phyloP scores from a whole-genome alignment of 2,329 filamentous ascomycete species.

The Fusarium marasasianum region DNA sequence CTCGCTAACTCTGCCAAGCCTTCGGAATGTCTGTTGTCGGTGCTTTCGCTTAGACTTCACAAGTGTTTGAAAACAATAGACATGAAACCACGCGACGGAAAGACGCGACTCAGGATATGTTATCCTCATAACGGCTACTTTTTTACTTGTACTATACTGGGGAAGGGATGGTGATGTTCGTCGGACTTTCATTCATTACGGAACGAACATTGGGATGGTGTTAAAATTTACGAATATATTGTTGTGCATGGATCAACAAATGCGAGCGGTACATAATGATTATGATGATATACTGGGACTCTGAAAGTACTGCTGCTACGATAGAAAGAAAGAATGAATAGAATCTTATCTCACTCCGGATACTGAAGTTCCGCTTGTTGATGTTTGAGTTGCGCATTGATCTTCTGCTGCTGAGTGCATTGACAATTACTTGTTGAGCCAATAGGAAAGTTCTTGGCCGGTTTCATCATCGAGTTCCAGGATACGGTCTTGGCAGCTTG shows the following conservation, averaged over 20 bases:
- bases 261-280: not conserved
- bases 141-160: not conserved
- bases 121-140: not conserved
- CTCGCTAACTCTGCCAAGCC: constrained; percentile 9
- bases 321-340: not conserved
- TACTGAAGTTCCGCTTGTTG: not conserved
- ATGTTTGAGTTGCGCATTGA: not conserved
- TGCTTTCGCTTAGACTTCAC: constrained; percentile 22
- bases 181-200: not conserved
- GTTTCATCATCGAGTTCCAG: not conserved
- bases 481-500: not conserved
- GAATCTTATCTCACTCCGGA: not conserved
- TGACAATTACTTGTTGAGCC: not conserved
- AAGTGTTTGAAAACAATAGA: not conserved
- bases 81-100: constrained; percentile 3
- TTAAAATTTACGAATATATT: constrained; percentile 3
- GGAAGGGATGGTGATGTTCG: not conserved
- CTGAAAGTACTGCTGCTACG: not conserved
- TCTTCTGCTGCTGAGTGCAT: not conserved
- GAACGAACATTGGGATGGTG: not conserved
- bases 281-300: not conserved
- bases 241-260: not conserved
- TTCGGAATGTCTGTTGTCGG: constrained; percentile 33
- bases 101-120: not conserved
- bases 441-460: not conserved